These are phyloP conservation scores for Rhodosporidiobolus sp. DNA, from an alignment of 768 basidiomycete species.

Conservation along the genomic window DNA sequence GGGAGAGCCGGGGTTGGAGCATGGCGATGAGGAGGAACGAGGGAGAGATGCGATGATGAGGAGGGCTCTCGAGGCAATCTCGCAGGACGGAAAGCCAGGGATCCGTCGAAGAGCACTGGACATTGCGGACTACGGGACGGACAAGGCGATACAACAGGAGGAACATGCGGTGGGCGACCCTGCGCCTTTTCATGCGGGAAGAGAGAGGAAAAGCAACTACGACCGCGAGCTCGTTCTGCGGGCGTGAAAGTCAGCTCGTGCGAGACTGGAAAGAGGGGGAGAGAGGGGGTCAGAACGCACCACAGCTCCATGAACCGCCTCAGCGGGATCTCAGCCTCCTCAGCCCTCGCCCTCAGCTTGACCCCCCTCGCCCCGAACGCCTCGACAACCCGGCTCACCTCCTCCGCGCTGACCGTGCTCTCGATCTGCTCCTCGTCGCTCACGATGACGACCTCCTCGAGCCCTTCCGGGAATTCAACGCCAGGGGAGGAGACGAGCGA, in stretches of 20 bases:
- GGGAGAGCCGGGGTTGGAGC: not conserved
- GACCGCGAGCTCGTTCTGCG: no score
- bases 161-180: no score
- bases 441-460: not conserved
- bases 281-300: not conserved
- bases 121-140: no score
- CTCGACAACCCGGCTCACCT: not conserved
- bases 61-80: no score
- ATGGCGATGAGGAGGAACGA: not conserved
- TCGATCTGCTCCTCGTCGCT: slow-evolving; percentile 2
- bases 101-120: no score
- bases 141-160: no score
- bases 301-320: not conserved
- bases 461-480: not conserved
- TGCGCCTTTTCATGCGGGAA: no score
- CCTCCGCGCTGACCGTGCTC: not conserved
- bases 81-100: no score
- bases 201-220: no score
- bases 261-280: not conserved
- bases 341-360: not conserved
- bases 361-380: not conserved
- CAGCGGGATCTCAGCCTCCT: not conserved
- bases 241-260: no score
- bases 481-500: not conserved
- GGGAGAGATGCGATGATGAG: not conserved